A percentile compares a stretch with the other conserved stretches of the same genome.
These are phyloP conservation scores for Penicillium crystallinum DNA, from an alignment of 495 filamentous ascomycete species.

Conservation along the genomic window DNA sequence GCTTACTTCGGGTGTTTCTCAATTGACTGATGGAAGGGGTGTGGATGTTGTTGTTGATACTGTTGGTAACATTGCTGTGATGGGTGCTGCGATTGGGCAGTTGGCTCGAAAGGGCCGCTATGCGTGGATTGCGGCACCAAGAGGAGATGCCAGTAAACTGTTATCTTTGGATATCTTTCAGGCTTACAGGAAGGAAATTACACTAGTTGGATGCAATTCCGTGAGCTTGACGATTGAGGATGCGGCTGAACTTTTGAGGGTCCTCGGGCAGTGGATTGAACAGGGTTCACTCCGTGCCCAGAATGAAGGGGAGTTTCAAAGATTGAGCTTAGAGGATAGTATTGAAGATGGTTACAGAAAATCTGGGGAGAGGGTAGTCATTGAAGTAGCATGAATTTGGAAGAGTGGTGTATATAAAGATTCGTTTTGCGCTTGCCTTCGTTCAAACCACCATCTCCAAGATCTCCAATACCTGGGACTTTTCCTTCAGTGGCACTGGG, in stretches of 20 bases:
- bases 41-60: background rate
- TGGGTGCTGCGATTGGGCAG: constrained; percentile 10
- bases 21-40: background rate
- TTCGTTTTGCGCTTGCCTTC: background rate
- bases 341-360: constrained; percentile 10
- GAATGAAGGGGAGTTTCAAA: constrained; percentile 6
- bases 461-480: constrained; percentile 52
- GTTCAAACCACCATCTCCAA: constrained; percentile 41
- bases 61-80: constrained; percentile 14
- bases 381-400: constrained; percentile 6
- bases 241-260: constrained; percentile 9
- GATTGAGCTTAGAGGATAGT: constrained; percentile 10
- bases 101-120: constrained; percentile 15
- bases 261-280: constrained; percentile 11
- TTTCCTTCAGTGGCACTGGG: constrained; percentile 43
- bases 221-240: constrained; percentile 4
- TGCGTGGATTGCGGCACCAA: constrained; percentile 19
- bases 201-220: constrained; percentile 17
- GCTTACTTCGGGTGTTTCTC: background rate
- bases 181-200: constrained; percentile 17
- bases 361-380: constrained; percentile 1
- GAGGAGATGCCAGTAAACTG: constrained; percentile 5
- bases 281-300: constrained; percentile 6
- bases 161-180: constrained; percentile 16
- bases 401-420: background rate